phyloP scores from a whole-genome alignment of 1,139 yeast species.

The Meyerozyma athensensis region DNA sequence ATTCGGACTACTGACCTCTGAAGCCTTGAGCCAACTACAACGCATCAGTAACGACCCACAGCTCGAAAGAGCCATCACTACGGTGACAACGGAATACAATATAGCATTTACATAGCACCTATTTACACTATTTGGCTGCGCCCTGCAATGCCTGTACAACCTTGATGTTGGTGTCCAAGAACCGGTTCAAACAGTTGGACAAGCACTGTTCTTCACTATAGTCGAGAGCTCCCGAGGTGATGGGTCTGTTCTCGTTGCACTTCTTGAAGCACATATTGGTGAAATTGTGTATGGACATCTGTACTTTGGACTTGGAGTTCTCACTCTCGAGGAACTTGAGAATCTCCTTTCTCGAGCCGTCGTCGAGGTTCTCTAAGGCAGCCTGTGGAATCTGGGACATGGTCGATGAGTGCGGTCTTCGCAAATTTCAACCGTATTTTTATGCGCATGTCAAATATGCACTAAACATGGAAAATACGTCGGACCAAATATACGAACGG shows the following conservation, averaged over 20 bases:
- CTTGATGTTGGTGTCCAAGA: slow-evolving; percentile 81
- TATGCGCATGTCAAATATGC: not conserved
- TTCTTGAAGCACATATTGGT: slow-evolving; percentile 89
- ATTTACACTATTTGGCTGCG: slow-evolving; percentile 4
- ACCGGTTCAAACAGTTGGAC: slow-evolving; percentile 77
- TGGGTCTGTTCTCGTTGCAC: slow-evolving; percentile 54
- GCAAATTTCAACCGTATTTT: slow-evolving; percentile 1
- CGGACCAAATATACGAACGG: not conserved
- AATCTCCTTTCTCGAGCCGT: slow-evolving; percentile 67
- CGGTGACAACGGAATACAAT: not conserved
- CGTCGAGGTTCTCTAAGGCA: slow-evolving; percentile 64
- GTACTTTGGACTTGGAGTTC: slow-evolving; percentile 84
- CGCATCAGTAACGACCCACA: not conserved
- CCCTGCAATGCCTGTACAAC: slow-evolving; percentile 51
- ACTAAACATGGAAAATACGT: not conserved
- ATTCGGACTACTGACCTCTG: not conserved
- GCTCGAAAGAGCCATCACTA: not conserved
- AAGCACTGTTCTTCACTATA: slow-evolving; percentile 67
- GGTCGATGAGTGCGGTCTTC: slow-evolving; percentile 4
- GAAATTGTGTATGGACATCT: slow-evolving; percentile 77
- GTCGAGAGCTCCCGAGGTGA: slow-evolving; percentile 49
- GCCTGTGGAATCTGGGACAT: slow-evolving; percentile 62
- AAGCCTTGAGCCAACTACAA: not conserved
- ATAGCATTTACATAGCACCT: slow-evolving; percentile 3
- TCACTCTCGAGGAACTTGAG: slow-evolving; percentile 75